Evolutionary conservation across 2,329 filamentous ascomycete species (phyloP), one percentile per base, ranked within the genome.

Genomic region (Capronia americana): DNA sequence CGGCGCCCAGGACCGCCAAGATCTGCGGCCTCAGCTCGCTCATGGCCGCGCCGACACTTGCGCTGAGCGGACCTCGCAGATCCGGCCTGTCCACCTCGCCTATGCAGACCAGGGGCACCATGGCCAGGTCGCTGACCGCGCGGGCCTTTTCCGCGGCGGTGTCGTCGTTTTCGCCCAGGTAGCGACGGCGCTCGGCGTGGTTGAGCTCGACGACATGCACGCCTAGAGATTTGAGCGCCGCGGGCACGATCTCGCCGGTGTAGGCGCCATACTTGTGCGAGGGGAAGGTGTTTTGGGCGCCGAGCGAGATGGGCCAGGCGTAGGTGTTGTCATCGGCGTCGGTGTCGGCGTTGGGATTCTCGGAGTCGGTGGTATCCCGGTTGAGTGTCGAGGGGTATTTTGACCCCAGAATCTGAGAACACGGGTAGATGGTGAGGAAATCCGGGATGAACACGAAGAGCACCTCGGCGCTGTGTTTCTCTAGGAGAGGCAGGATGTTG

Each of bases 361-460:
- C 17, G 12, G 56, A 46, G 58, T 78, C 75, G 63, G 82, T 74
- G 74, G 82, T 74, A 74, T 84, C 83, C 56, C 1, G 48, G 11
- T 51, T 12, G 8, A 10, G 64, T 7, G 67, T 51, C 11, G 65
- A 57, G 46, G 70, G 69, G 23, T 68, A 64, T 28, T 53, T 68
- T 57, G 63, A 51, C 55, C 71, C 26, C 51, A 82, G 72, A 41
- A 80, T 77, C 55, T 80, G 74, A 4, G 79, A 74, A 69, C 79
- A 81, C 7, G 80, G 79, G 70, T 79, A 79, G 64, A 94, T 81
- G 12, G 89, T 87, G 61, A 94, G 78, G 75, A 92, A 91, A 78
- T 94, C 91, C 1, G 92, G 91, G 70, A 93, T 88, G 72, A 94
- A 80, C 77, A 93, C 93, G 71, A 94, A 83, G 77, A 92, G 88